These are phyloP conservation scores for Eragrostis curvula DNA, from an alignment of 176 grass and related monocot genomes.

Conservation along the genomic window DNA sequence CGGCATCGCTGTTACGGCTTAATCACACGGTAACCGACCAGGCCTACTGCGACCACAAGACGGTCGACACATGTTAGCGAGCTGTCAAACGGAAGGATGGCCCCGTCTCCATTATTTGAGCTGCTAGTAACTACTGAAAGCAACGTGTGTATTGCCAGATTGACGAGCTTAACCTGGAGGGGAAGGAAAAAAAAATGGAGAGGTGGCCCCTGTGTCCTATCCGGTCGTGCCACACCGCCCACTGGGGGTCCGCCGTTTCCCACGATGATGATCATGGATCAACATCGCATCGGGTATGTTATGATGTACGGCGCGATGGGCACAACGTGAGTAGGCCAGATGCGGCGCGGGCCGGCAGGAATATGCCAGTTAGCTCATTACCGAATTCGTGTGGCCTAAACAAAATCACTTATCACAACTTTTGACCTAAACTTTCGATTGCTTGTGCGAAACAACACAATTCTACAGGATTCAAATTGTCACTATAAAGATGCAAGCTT, in stretches of 20 bases:
- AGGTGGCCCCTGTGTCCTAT: background rate
- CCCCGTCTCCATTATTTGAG: conserved; percentile 19
- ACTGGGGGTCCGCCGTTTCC: background rate
- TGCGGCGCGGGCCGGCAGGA: too few species aligned
- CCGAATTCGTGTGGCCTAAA: too few species aligned
- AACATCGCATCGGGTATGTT: background rate
- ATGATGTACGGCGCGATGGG: background rate
- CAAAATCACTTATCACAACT: too few species aligned
- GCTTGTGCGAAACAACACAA: too few species aligned
- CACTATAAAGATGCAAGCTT: too few species aligned
- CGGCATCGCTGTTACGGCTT: background rate
- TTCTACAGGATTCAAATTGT: too few species aligned
- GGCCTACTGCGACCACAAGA: background rate
- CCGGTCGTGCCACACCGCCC: background rate
- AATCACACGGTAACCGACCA: background rate
- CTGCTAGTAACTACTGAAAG: conserved; percentile 21
- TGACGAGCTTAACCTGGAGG: background rate
- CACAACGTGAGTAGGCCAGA: background rate
- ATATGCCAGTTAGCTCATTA: too few species aligned
- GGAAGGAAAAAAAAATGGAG: background rate
- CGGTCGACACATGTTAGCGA: background rate
- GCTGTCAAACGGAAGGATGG: conserved; percentile 3
- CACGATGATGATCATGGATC: background rate
- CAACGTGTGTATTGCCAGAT: background rate
- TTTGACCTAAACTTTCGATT: too few species aligned